Conservation (phyloP, 176 grass and related monocot genomes). For the Bothriochloa decipiens region DNA sequence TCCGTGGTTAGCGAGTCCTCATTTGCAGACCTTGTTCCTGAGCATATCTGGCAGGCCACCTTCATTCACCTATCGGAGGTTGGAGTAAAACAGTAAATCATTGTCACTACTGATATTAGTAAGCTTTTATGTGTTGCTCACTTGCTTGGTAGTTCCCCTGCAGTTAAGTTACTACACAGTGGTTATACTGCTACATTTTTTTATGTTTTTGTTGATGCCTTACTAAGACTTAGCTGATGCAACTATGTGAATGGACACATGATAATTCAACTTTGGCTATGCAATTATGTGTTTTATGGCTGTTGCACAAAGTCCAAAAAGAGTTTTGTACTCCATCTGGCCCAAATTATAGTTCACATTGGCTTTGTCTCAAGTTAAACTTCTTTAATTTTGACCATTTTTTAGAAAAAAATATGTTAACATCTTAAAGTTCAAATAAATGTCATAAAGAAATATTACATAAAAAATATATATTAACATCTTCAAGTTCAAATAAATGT, state of each 20-base stretch:
- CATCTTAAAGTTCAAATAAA: background rate
- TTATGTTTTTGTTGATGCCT: background rate
- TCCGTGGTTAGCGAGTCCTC: conserved; percentile 94
- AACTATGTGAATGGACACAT: background rate
- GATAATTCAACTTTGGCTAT: background rate
- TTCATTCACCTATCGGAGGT: conserved; percentile 75
- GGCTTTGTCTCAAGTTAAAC: background rate
- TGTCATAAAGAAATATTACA: background rate
- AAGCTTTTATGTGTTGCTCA: conserved; percentile 2
- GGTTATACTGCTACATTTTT: background rate
- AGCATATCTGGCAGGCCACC: conserved; percentile 71
- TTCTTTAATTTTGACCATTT: background rate
- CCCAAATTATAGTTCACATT: background rate
- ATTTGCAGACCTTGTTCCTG: conserved; percentile 89
- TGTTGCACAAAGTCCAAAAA: background rate
- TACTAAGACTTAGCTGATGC: background rate
- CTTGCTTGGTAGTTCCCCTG: background rate
- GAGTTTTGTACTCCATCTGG: background rate
- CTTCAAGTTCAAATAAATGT: background rate
- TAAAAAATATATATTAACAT: background rate
- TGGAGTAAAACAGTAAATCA: conserved; percentile 27
- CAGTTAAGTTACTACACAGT: background rate
- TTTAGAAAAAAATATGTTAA: background rate
- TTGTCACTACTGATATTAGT: background rate
- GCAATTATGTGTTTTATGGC: background rate